These are phyloP conservation scores for Coniochaeta ligniaria DNA, from an alignment of 2,329 filamentous ascomycete genomes.

Conservation along the genomic window DNA sequence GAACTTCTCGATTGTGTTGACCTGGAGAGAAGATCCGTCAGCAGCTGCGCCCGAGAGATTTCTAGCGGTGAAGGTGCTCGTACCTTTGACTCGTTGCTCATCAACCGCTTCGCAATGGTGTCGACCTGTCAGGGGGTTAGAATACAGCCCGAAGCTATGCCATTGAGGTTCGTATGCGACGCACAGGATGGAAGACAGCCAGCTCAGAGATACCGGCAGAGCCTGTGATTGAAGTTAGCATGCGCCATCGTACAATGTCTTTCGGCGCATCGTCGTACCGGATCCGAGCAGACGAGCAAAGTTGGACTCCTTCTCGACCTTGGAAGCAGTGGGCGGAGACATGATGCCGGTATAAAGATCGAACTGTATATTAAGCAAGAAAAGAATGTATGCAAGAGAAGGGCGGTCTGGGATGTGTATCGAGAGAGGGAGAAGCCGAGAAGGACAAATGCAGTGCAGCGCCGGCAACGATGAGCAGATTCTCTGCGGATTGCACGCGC, in stretches of 20 bases:
- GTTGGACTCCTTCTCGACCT: conserved; percentile 74
- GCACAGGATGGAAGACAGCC: conserved; percentile 84
- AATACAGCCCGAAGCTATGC: not conserved
- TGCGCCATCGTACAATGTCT: not conserved
- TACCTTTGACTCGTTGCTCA: conserved; percentile 89
- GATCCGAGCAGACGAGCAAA: conserved; percentile 84
- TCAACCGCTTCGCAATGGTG: conserved; percentile 96
- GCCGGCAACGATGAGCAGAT: not conserved
- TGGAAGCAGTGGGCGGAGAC: conserved; percentile 48
- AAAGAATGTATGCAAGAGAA: not conserved
- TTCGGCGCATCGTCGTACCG: conserved; percentile 44
- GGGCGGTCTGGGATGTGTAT: not conserved
- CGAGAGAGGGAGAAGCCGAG: not conserved
- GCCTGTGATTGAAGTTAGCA: conserved; percentile 43
- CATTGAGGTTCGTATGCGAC: conserved; percentile 13
- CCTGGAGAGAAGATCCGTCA: conserved; percentile 26
- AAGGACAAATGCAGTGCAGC: not conserved
- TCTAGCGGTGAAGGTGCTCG: conserved; percentile 1
- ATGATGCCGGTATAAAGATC: conserved; percentile 27
- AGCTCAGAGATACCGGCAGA: conserved; percentile 90
- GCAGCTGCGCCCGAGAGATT: not conserved
- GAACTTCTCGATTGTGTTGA: conserved; percentile 55
- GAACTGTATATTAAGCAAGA: not conserved
- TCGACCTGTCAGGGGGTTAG: conserved; percentile 58
- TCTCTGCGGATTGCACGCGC: not conserved